Base-by-base conservation (phyloP, 148 eudicot genomes). In the Persicaria maculosa region DNA sequence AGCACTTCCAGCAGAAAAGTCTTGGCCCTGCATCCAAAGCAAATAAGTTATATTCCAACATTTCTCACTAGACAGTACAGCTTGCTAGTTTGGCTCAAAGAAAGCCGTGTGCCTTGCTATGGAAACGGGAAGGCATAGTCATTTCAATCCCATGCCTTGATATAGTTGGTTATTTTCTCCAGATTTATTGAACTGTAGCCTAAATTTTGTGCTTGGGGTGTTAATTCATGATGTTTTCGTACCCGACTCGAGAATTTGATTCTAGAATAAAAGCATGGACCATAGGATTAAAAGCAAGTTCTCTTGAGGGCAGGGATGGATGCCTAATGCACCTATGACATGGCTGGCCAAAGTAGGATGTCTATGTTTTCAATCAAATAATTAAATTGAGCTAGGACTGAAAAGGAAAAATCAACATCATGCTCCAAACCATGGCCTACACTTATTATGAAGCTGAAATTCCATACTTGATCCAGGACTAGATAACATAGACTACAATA, bases 1-100 rank as follows among this genome's bases (percentile, higher is more conserved):
- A 92, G 83, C 47, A 95, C 99, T 76, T 90, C 91, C 67, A 79
- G 77, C 70, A 95, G 82, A 74, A 95, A 92, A 77, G 74, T 85
- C 85, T 80, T 90, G 17, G 84, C 93, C 88, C 97, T 95, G 92
- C 74, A 80, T 52, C 79, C 71, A 40, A 12, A 40, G 70, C 46
- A 31, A 19, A 65, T 1, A 62, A 20, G 19, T 7, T 65, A 40
- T 36, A 40, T 62, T 62, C 44, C 12, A 2, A 20, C 36, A 65
- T 65, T 12, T 15, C 9, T 65, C 17, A 65, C 47, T 14, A 62
- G 68, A 62, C 44, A 62, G 68, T 25, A 4, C 25, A 31, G 25
- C 44, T 22, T 22, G 4, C 9, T 59, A 22, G 1, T 59, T 59
- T 59, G 31, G 43, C 65, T 59, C 20, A 2, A 22, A 59, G 36